Percentiles rank a stretch among this genome's conserved stretches.
phyloP scores from a whole-genome alignment of 2,329 filamentous ascomycete genomes.

The Talaromyces sp. region DNA sequence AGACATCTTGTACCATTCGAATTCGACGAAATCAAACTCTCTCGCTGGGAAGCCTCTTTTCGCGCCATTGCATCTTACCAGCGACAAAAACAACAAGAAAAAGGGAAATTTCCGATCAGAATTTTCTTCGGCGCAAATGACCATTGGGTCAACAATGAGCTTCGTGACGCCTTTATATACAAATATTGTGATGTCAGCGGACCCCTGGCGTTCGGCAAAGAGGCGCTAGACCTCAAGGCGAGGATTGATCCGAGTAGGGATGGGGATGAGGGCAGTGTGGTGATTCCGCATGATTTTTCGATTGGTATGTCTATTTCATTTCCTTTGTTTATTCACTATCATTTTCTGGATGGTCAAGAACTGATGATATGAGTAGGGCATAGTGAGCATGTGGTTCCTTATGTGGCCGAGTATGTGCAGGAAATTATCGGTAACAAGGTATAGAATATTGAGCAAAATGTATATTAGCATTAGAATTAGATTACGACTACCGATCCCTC shows the following conservation, averaged over 20 bases:
- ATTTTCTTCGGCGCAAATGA: constrained; percentile 18
- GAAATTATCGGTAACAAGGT: constrained; percentile 8
- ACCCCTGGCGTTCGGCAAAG: background rate
- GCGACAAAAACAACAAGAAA: background rate
- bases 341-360: background rate
- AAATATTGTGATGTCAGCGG: constrained; percentile 10
- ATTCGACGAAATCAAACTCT: constrained; percentile 11
- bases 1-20: constrained; percentile 10
- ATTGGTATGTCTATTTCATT: constrained; percentile 9
- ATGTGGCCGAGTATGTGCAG: constrained; percentile 14
- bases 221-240: constrained; percentile 8
- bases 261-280: constrained; percentile 17
- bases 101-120: background rate
- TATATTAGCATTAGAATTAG: constrained; percentile 2
- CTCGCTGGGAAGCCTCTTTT: constrained; percentile 15
- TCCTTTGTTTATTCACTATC: background rate
- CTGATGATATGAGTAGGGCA: constrained; percentile 6
- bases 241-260: constrained; percentile 16
- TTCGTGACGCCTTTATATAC: constrained; percentile 15
- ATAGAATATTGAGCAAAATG: background rate
- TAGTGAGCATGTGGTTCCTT: constrained; percentile 18
- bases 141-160: constrained; percentile 12
- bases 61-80: background rate
- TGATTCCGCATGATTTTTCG: constrained; percentile 20
- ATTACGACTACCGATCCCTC: background rate